Percentiles rank a stretch among this genome's conserved stretches.
phyloP scores from a whole-genome alignment of 179 eudicot species.

The Silene coronaria region DNA sequence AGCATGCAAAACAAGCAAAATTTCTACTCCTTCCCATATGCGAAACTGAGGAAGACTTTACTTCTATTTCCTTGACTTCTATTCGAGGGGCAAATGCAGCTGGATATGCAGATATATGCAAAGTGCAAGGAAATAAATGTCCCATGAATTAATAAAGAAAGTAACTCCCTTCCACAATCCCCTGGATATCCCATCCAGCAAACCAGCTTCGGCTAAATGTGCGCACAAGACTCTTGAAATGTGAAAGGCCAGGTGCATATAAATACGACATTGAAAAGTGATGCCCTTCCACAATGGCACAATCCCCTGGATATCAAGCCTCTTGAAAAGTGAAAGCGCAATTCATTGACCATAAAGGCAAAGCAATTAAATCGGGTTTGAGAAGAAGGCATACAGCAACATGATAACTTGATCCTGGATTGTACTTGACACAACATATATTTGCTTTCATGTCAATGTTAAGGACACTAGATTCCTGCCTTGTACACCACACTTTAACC shows the following conservation, averaged over 20 bases:
- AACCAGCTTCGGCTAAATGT: neutral
- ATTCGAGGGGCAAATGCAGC: neutral
- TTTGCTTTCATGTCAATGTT: constrained; percentile 79
- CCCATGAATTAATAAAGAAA: neutral
- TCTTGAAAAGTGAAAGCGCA: neutral
- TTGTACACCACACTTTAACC: constrained; percentile 65
- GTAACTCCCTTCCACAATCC: neutral
- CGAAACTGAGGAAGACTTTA: no score
- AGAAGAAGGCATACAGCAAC: constrained; percentile 44
- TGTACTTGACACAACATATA: constrained; percentile 69
- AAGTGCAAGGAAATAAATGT: neutral
- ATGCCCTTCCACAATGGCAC: no score
- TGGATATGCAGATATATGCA: constrained; percentile 1
- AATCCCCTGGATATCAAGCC: neutral
- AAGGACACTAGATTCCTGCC: constrained; percentile 64
- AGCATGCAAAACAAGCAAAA: neutral
- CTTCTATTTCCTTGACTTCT: neutral
- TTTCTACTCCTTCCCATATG: neutral
- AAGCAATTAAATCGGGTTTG: constrained; percentile 1
- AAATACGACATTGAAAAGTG: no score
- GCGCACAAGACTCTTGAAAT: no score
- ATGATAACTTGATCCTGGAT: constrained; percentile 63
- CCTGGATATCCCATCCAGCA: neutral
- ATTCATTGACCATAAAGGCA: neutral
- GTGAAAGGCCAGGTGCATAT: no score